phyloP scores from a whole-genome alignment of 2,329 filamentous ascomycete genomes.

The Escovopsis sp. region DNA sequence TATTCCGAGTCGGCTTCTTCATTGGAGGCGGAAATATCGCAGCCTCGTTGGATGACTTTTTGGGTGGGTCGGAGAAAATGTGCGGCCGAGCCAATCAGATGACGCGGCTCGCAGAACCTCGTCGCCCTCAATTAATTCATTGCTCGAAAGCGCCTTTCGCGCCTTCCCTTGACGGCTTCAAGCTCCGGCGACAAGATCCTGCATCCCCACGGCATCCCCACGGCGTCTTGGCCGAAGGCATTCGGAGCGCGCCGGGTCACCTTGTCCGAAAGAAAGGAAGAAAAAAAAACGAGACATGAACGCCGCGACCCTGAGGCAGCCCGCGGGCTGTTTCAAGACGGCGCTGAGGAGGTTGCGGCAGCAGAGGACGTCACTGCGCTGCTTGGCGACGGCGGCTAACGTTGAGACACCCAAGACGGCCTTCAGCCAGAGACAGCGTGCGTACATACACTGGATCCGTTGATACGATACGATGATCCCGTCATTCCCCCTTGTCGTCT shows the following conservation, averaged over 20 bases:
- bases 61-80: slow-evolving; percentile 1
- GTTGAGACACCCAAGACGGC: slow-evolving; percentile 12
- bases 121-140: no score
- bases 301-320: slow-evolving; percentile 47
- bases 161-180: no score
- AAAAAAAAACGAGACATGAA: slow-evolving; percentile 41
- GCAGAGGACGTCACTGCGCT: slow-evolving; percentile 28
- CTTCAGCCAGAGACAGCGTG: slow-evolving; percentile 22
- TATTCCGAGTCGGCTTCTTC: no score
- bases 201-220: no score
- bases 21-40: no score
- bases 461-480: no score
- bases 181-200: no score
- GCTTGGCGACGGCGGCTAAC: slow-evolving; percentile 29
- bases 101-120: no score
- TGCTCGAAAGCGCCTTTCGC: no score
- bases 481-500: neutral
- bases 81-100: neutral
- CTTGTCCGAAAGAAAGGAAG: no score
- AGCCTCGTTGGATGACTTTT: neutral
- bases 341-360: slow-evolving; percentile 44
- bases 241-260: no score
- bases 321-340: slow-evolving; percentile 55
- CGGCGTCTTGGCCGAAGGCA: no score
- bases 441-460: slow-evolving; percentile 2